phyloP scores from a whole-genome alignment of 2,329 filamentous ascomycete species.

The Calonectria hawksworthii region DNA sequence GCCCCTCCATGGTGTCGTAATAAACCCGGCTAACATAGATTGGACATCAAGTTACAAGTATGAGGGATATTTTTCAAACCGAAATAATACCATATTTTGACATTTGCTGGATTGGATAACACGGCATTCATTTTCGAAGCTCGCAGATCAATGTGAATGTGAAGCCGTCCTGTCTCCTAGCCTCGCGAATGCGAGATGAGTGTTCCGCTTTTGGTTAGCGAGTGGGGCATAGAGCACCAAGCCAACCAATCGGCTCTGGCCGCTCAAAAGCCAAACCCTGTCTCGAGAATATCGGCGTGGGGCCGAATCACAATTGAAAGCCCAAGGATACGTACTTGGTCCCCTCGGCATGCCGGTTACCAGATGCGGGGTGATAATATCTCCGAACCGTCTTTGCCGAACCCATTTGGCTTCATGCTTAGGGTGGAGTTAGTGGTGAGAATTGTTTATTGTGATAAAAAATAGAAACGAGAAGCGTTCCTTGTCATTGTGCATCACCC shows the following conservation, averaged over 20 bases:
- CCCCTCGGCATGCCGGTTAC: neutral
- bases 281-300: neutral
- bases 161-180: neutral
- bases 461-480: neutral
- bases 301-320: neutral
- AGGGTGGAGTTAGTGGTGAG: neutral
- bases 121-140: neutral
- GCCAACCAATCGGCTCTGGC: neutral
- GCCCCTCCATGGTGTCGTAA: no score
- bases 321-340: neutral
- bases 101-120: neutral
- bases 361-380: neutral
- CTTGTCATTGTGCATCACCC: neutral
- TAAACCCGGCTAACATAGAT: no score
- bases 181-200: neutral
- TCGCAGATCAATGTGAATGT: neutral
- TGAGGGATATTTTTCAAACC: neutral
- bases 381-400: neutral
- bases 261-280: neutral
- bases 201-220: neutral
- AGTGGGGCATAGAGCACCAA: neutral
- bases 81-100: neutral
- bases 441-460: neutral
- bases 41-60: no score
- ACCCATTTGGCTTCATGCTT: neutral